phyloP scores from a whole-genome alignment of 352 stramenopile species.

The Bremia lactucae region DNA sequence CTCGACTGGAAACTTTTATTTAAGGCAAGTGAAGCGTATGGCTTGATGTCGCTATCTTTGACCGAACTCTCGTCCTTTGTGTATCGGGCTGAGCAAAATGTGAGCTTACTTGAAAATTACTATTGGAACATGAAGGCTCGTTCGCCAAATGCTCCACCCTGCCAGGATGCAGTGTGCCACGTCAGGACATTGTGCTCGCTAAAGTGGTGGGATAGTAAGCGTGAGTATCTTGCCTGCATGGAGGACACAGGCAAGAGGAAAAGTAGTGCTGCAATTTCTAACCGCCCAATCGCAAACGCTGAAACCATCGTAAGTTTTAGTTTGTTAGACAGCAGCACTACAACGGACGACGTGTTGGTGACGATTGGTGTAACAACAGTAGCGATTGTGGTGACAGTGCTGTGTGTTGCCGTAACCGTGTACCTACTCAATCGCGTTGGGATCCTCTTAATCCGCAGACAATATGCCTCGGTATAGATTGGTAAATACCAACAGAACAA shows the following conservation, averaged over 20 bases:
- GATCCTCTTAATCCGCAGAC: constrained; percentile 24
- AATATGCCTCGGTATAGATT: constrained; percentile 46
- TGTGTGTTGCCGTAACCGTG: constrained; percentile 25
- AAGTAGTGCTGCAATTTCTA: no score
- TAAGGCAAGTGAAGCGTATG: constrained; percentile 46
- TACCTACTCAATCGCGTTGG: constrained; percentile 25
- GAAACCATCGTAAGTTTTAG: no score
- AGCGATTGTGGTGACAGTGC: constrained; percentile 24
- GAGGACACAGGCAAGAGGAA: no score
- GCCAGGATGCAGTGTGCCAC: constrained; percentile 31
- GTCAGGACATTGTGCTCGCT: constrained; percentile 65
- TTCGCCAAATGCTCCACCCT: constrained; percentile 37
- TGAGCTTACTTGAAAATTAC: constrained; percentile 52
- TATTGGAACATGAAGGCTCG: constrained; percentile 81
- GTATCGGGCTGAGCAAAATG: constrained; percentile 35
- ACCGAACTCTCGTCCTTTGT: constrained; percentile 34
- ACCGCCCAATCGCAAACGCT: constrained; percentile 2
- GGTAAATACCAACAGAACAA: no score
- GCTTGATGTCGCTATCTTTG: constrained; percentile 36
- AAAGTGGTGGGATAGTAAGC: constrained; percentile 76
- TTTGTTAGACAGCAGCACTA: constrained; percentile 2
- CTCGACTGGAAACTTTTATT: constrained; percentile 58
- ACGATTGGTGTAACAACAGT: constrained; percentile 40
- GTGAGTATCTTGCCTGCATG: constrained; percentile 58
- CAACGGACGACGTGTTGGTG: constrained; percentile 24